Percentiles rank a stretch among this genome's conserved stretches.
Evolutionary conservation across 2,329 filamentous ascomycete genomes (phyloP).

Genomic region (Aureobasidium sp.): DNA sequence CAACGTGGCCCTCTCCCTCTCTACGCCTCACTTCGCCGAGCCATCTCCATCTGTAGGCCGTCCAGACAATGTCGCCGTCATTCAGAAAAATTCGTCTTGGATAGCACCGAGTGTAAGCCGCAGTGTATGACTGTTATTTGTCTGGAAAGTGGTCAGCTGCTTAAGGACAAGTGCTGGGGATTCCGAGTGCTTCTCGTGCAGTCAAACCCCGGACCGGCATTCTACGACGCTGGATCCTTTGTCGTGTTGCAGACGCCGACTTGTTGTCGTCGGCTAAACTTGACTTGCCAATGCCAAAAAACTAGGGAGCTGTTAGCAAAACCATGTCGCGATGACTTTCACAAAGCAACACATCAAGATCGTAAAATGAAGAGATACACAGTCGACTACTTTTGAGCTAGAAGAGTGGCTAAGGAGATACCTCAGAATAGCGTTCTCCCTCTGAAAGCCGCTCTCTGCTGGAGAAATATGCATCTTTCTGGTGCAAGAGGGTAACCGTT

Average conservation of each 20-base stretch:
- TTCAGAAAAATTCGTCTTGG: neutral
- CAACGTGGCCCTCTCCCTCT: neutral
- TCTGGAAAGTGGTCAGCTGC: neutral
- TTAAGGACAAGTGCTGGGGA: neutral
- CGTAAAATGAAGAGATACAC: no score
- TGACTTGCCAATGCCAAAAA: neutral
- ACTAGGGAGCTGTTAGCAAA: neutral
- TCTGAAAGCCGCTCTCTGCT: no score
- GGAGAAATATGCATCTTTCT: no score
- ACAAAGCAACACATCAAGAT: no score
- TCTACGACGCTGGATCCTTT: neutral
- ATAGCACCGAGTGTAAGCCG: conserved; percentile 9
- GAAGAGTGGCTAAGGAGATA: no score
- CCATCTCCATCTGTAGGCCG: neutral
- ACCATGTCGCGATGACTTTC: no score
- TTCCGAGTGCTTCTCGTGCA: conserved; percentile 6
- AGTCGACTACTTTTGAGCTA: no score
- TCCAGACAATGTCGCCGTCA: conserved; percentile 6
- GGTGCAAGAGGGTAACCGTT: no score
- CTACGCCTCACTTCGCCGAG: neutral
- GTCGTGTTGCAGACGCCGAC: neutral
- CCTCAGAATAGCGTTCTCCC: no score
- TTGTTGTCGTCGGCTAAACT: neutral
- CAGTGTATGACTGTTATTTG: conserved; percentile 5
- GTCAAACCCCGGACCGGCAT: conserved; percentile 2